Evolutionary conservation across 148 eudicot genomes (phyloP).

Genomic region (Linanthus parryae): DNA sequence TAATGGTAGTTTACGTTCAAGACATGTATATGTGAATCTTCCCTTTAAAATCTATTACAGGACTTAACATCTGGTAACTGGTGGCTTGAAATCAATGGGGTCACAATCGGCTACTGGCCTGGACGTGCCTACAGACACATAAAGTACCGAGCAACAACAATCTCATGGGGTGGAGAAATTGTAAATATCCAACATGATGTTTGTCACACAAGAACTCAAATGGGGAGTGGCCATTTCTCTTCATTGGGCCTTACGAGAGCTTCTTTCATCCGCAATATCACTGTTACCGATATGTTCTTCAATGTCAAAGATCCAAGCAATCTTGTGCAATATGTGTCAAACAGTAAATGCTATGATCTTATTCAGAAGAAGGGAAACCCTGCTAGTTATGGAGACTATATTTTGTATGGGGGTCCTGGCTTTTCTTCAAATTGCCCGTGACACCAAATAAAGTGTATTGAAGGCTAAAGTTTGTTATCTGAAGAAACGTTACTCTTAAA

Average conservation of each 20-base stretch:
- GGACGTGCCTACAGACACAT: background rate
- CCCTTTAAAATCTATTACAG: background rate
- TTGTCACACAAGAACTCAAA: background rate
- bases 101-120: background rate
- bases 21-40: background rate
- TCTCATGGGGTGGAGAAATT: background rate
- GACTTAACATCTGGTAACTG: background rate
- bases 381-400: background rate
- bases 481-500: too few species aligned
- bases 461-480: too few species aligned
- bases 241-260: background rate
- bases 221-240: background rate
- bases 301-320: background rate
- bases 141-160: background rate
- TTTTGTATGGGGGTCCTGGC: slow-evolving; percentile 1
- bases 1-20: background rate
- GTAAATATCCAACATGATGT: background rate
- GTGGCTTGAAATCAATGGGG: background rate
- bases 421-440: background rate
- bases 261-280: background rate
- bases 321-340: background rate
- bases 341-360: background rate
- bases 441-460: too few species aligned
- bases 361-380: background rate
- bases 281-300: background rate